A percentile compares a stretch with the other conserved stretches of the same genome.
phyloP scores from a whole-genome alignment of 148 eudicot species.

The Gaultheria prostrata region DNA sequence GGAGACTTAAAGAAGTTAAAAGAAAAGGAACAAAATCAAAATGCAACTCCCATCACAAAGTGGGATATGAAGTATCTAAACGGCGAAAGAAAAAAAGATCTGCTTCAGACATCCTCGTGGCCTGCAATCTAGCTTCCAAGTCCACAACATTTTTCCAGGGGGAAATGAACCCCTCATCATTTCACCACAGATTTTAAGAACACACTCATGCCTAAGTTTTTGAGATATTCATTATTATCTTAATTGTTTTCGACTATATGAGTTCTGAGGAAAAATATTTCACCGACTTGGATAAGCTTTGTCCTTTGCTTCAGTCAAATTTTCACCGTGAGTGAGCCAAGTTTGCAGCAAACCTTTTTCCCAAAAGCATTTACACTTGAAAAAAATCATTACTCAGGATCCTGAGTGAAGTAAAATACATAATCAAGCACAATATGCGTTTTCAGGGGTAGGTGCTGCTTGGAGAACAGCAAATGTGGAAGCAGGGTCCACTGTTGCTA shows the following conservation, averaged over 20 bases:
- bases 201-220: not conserved
- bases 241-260: not conserved
- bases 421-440: not conserved
- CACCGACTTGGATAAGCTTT: not conserved
- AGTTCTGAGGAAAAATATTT: not conserved
- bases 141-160: not conserved
- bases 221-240: not conserved
- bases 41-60: not conserved
- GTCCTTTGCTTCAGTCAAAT: no score
- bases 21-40: not conserved
- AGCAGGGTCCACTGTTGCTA: constrained; percentile 77
- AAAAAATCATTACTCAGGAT: not conserved
- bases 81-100: not conserved
- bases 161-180: not conserved
- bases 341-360: not conserved
- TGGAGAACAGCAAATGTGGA: constrained; percentile 79
- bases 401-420: not conserved
- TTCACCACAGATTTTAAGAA: not conserved
- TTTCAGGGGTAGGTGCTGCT: constrained; percentile 87
- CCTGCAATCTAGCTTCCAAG: not conserved
- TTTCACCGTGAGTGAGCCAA: not conserved
- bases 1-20: not conserved
- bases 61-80: not conserved
- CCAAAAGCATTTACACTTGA: not conserved
- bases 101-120: not conserved